Evolutionary conservation across 176 grass and related monocot species (phyloP), one percentile per base, ranked within the genome.

Genomic region (Juncus effusus): DNA sequence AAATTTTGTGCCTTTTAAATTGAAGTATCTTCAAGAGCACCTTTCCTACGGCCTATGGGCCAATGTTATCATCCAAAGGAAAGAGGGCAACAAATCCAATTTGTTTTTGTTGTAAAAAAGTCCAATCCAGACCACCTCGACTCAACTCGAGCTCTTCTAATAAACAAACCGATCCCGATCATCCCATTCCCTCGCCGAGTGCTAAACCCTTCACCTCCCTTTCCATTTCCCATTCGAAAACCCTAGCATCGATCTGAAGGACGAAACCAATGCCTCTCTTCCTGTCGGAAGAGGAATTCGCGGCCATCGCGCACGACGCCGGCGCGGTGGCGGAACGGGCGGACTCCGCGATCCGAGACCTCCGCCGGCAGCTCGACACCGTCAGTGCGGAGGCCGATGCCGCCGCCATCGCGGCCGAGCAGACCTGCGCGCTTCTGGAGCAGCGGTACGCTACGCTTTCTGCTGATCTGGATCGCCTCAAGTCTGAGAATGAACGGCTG

Each of bases 261-360:
- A 47, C 78, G 61, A 68, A 38, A 59, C 19, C 19, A 28, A 99
- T 99, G 94, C 85, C 85, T 61, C 85, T 93, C 49, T 99, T 99
- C 78, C 84, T 99, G 13, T 90, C 94, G 9, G 88, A 99, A 35
- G 88, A 93, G 80, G 94, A 99, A 82, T 78, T 99, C 78, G 82
- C 76, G 56, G 80, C 81, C 64, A 75, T 99, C 52, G 81, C 78
- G 13, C 77, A 82, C 38, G 94, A 99, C 78, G 73, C 73, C 61
- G 63, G 61, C 37, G 80, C 85, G 16, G 83, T 99, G n/a, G 85
- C 85, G 58, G 94, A 99, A 72, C 78, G 88, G 61, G 94, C 94
- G 2, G 88, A 93, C 47, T 85, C 80, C 13, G 80, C 56, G 61
- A 89, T 99, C 77, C 85, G 88, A 61, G 94, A 90, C 39, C 83